Conservation (phyloP, 1,284 basidiomycete species). For the Irpex sp. region DNA sequence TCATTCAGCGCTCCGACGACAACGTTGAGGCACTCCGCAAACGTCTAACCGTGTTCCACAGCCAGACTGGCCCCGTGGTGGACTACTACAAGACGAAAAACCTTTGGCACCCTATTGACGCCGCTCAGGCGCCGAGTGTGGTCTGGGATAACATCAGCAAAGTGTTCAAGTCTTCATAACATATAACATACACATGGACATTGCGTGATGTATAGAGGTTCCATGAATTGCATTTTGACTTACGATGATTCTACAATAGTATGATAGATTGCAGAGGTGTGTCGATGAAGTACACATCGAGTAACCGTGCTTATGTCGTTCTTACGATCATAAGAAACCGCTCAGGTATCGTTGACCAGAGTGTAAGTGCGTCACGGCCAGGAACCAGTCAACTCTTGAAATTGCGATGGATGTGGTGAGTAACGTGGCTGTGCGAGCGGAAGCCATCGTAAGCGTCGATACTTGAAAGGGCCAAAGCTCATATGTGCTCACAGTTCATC, state of each 20-base stretch:
- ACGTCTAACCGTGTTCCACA: constrained; percentile 84
- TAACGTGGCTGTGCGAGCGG: too few relatives aligned
- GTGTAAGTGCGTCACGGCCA: too few relatives aligned
- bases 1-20: constrained; percentile 91
- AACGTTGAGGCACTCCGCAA: constrained; percentile 92
- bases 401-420: too few relatives aligned
- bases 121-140: constrained; percentile 86
- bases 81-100: constrained; percentile 94
- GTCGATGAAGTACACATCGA: background rate
- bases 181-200: background rate
- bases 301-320: too few relatives aligned
- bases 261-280: background rate
- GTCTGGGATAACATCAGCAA: constrained; percentile 86
- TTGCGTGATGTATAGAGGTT: background rate
- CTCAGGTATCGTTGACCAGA: too few relatives aligned
- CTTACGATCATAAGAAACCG: too few relatives aligned
- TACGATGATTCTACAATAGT: background rate
- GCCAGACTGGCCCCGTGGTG: constrained; percentile 93
- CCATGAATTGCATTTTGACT: background rate
- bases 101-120: constrained; percentile 88
- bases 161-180: constrained; percentile 39
- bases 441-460: too few relatives aligned
- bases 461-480: too few relatives aligned
- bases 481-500: too few relatives aligned
- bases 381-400: too few relatives aligned